phyloP scores from a whole-genome alignment of 2,329 filamentous ascomycete genomes.

The Metarhizium album region DNA sequence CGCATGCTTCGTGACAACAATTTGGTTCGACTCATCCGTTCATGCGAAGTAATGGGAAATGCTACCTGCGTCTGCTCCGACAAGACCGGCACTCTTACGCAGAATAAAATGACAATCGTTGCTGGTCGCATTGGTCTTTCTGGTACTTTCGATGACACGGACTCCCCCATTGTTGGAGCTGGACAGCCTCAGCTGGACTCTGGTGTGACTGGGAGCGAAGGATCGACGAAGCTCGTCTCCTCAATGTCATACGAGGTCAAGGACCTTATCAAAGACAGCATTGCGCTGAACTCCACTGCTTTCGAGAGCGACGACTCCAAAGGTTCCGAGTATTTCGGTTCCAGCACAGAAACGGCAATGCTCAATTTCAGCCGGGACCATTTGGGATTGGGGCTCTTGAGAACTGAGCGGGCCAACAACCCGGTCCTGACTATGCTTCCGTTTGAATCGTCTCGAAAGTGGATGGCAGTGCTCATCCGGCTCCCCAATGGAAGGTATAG shows the following conservation, averaged over 20 bases:
- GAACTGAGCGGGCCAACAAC: constrained; percentile 35
- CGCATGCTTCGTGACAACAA: constrained; percentile 55
- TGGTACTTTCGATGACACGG: constrained; percentile 25
- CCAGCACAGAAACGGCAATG: constrained; percentile 44
- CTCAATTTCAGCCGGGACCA: constrained; percentile 39
- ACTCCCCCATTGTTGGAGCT: constrained; percentile 12
- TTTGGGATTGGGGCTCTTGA: constrained; percentile 33
- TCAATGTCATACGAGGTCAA: constrained; percentile 24
- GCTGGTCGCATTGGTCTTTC: constrained; percentile 40
- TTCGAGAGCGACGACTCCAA: constrained; percentile 35
- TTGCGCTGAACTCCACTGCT: constrained; percentile 40
- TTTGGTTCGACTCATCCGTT: constrained; percentile 45
- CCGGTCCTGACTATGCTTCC: constrained; percentile 38
- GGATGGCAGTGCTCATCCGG: constrained; percentile 44
- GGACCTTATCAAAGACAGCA: constrained; percentile 26
- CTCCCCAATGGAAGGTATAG: constrained; percentile 35
- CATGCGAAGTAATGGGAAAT: constrained; percentile 55
- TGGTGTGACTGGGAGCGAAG: constrained; percentile 14
- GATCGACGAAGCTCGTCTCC: constrained; percentile 18
- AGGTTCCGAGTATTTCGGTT: constrained; percentile 35
- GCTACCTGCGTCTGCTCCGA: constrained; percentile 54
- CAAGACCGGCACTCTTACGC: constrained; percentile 55
- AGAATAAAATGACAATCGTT: constrained; percentile 53
- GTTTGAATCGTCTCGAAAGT: constrained; percentile 44
- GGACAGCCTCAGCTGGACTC: constrained; percentile 13